Evolutionary conservation across 2,329 filamentous ascomycete genomes (phyloP).

Genomic region (Botrytis medusae): DNA sequence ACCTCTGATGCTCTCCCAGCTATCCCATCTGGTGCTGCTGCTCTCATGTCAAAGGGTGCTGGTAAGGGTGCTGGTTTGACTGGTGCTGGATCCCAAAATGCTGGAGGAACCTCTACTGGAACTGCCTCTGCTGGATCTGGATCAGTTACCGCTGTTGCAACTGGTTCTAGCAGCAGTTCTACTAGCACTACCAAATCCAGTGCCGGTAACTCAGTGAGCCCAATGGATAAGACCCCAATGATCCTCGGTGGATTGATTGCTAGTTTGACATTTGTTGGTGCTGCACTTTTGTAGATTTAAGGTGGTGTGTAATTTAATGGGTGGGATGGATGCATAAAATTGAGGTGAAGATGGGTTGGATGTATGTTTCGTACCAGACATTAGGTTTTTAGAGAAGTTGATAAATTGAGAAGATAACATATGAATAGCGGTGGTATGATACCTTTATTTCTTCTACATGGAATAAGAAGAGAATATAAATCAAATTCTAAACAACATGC

Average conservation of each 20-base stretch:
- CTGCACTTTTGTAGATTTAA: constrained; percentile 27
- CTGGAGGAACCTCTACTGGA: constrained; percentile 35
- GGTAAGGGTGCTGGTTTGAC: constrained; percentile 47
- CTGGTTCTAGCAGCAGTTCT: constrained; percentile 8
- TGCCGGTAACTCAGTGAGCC: constrained; percentile 25
- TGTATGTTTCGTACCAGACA: constrained; percentile 8
- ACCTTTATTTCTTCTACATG: constrained; percentile 2
- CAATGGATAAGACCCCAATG: constrained; percentile 28
- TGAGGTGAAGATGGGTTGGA: constrained; percentile 1
- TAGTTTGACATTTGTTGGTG: constrained; percentile 30
- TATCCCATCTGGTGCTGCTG: constrained; percentile 46
- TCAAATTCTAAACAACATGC: background rate
- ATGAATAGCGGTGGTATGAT: constrained; percentile 3
- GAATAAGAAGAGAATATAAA: background rate
- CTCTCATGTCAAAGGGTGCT: constrained; percentile 48
- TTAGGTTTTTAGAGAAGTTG: background rate
- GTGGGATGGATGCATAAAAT: background rate
- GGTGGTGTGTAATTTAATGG: constrained; percentile 10
- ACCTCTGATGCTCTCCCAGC: constrained; percentile 47
- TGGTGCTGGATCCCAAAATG: constrained; percentile 37
- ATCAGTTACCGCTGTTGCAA: constrained; percentile 29
- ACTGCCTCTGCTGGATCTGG: constrained; percentile 36
- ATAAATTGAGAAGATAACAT: background rate
- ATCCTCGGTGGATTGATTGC: constrained; percentile 27
- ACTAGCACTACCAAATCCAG: constrained; percentile 13